phyloP scores from a whole-genome alignment of 2,329 filamentous ascomycete genomes.

The Parascedosporium putredinis region DNA sequence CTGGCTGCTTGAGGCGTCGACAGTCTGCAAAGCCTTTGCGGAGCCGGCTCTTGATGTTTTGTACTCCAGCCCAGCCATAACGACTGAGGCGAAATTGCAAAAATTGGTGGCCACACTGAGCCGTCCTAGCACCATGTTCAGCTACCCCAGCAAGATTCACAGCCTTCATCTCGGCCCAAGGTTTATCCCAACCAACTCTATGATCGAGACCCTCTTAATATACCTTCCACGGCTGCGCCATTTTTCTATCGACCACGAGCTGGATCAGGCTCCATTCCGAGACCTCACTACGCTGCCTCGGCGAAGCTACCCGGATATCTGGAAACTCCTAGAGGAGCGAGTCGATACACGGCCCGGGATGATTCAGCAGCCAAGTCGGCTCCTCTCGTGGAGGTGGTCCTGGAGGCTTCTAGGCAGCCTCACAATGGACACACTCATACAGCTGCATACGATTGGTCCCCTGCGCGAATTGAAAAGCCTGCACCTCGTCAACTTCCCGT shows the following conservation, averaged over 20 bases:
- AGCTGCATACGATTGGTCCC: constrained; percentile 12
- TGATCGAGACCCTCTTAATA: background rate
- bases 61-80: constrained; percentile 59
- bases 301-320: constrained; percentile 2
- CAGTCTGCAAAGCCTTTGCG: constrained; percentile 52
- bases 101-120: constrained; percentile 39
- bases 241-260: constrained; percentile 4
- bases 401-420: constrained; percentile 1
- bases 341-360: background rate
- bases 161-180: constrained; percentile 52
- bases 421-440: background rate
- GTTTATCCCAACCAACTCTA: background rate
- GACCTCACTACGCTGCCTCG: background rate
- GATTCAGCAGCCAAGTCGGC: constrained; percentile 1
- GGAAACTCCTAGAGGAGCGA: constrained; percentile 1
- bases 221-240: constrained; percentile 5
- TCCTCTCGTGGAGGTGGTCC: constrained; percentile 8
- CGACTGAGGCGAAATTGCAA: constrained; percentile 31
- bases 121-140: constrained; percentile 39
- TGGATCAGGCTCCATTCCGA: constrained; percentile 8
- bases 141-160: constrained; percentile 63
- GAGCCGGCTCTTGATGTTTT: constrained; percentile 66
- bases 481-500: constrained; percentile 50
- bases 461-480: constrained; percentile 36
- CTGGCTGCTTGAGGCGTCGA: constrained; percentile 57